These are phyloP conservation scores for Raffaelea deltoideospora DNA, from an alignment of 2,329 filamentous ascomycete species.

Conservation along the genomic window DNA sequence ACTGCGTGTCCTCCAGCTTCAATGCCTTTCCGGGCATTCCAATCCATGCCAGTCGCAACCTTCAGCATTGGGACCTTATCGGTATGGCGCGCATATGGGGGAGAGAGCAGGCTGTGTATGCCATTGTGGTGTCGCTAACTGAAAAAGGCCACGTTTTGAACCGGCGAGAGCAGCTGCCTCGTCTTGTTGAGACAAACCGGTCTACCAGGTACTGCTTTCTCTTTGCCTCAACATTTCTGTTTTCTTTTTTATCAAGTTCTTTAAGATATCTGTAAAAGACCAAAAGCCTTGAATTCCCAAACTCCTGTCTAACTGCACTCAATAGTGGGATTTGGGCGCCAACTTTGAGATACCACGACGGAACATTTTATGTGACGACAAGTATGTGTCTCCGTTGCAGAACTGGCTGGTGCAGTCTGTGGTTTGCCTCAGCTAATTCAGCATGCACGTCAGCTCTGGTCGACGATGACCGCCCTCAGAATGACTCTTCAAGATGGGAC, in stretches of 20 bases:
- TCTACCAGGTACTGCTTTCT: conserved; percentile 13
- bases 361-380: conserved; percentile 16
- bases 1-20: conserved; percentile 27
- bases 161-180: conserved; percentile 19
- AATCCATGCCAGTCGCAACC: conserved; percentile 27
- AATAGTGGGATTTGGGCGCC: conserved; percentile 19
- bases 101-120: neutral
- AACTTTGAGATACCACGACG: conserved; percentile 15
- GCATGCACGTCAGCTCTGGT: conserved; percentile 11
- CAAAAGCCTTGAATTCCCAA: no score
- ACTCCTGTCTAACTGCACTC: neutral
- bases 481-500: conserved; percentile 20
- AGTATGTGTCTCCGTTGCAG: conserved; percentile 2
- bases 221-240: neutral
- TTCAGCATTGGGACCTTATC: conserved; percentile 24
- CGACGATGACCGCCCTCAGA: conserved; percentile 19
- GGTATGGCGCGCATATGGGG: neutral
- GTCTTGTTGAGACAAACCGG: conserved; percentile 15
- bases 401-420: neutral
- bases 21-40: conserved; percentile 28
- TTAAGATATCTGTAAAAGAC: no score
- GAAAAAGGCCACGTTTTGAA: conserved; percentile 19
- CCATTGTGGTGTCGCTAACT: neutral
- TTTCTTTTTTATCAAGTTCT: no score
- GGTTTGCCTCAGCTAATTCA: no score